These are phyloP conservation scores for Arthromyces matolae DNA, from an alignment of 768 basidiomycete species.

Conservation along the genomic window DNA sequence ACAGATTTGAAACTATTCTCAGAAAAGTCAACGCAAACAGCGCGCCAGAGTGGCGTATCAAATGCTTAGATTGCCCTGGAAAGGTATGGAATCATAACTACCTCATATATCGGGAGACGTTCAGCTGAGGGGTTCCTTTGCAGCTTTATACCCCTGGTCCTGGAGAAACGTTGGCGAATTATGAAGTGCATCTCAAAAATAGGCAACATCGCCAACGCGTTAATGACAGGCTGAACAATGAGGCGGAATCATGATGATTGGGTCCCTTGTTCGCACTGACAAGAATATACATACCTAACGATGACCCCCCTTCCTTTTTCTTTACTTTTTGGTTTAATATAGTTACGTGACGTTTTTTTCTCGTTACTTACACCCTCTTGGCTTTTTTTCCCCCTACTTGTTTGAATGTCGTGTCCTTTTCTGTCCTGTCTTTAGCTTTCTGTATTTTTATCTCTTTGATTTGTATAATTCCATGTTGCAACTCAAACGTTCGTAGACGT, in stretches of 20 bases:
- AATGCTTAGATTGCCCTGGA: constrained; percentile 89
- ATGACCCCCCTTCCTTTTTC: not conserved
- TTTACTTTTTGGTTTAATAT: not conserved
- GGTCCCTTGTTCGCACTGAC: not conserved
- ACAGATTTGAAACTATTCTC: constrained; percentile 76
- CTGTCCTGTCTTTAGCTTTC: constrained; percentile 18
- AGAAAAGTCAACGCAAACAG: constrained; percentile 52
- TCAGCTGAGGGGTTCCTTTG: not conserved
- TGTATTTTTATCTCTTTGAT: constrained; percentile 34
- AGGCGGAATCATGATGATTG: constrained; percentile 17
- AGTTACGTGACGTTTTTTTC: not conserved
- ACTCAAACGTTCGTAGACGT: not conserved
- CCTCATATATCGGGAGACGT: not conserved
- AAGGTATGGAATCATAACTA: constrained; percentile 52
- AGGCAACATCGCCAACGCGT: constrained; percentile 76
- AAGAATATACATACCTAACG: not conserved
- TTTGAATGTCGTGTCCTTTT: not conserved
- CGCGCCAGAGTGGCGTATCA: constrained; percentile 85
- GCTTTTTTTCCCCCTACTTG: not conserved
- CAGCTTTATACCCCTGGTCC: constrained; percentile 91
- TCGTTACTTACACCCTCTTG: too few species aligned
- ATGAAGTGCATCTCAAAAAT: constrained; percentile 89
- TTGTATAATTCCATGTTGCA: constrained; percentile 16
- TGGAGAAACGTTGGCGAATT: constrained; percentile 81
- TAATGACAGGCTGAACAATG: constrained; percentile 45